Conservation (phyloP, 192 early-diverging fungal genomes). For the Tieghemiomyces parasiticus region DNA sequence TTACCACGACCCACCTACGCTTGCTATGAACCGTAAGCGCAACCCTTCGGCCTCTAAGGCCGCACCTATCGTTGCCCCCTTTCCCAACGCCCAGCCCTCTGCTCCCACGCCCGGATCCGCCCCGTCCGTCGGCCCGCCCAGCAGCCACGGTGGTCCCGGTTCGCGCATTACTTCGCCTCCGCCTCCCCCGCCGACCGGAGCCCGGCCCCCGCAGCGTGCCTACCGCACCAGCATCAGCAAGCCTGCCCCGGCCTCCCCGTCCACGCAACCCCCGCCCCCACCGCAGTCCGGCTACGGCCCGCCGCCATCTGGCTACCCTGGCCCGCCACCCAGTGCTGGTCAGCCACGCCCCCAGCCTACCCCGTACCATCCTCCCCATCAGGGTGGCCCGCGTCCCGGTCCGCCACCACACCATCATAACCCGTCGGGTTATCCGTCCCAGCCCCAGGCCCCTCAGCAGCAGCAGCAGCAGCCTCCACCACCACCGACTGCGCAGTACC, state of each 20-base stretch:
- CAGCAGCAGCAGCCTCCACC: too few relatives aligned
- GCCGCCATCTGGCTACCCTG: slow-evolving; percentile 13
- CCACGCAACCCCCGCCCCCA: slow-evolving; percentile 18
- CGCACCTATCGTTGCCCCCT: neutral
- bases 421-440: too few relatives aligned
- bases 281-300: slow-evolving; percentile 13
- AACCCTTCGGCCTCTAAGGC: slow-evolving; percentile 5
- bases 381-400: too few relatives aligned
- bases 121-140: neutral
- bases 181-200: slow-evolving; percentile 5
- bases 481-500: too few relatives aligned
- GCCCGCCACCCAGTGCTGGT: slow-evolving; percentile 16
- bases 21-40: slow-evolving; percentile 1
- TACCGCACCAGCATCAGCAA: slow-evolving; percentile 12
- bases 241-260: slow-evolving; percentile 28
- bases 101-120: neutral
- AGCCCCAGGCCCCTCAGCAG: too few relatives aligned
- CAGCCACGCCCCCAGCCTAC: too few relatives aligned
- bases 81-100: neutral
- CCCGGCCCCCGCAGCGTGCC: slow-evolving; percentile 6
- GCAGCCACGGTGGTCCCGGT: neutral
- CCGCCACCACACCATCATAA: too few relatives aligned
- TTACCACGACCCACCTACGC: slow-evolving; percentile 8
- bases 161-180: neutral
- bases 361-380: too few relatives aligned